Conservation (phyloP, 805 yeast species). For the Wickerhamiella sergipiensis region DNA sequence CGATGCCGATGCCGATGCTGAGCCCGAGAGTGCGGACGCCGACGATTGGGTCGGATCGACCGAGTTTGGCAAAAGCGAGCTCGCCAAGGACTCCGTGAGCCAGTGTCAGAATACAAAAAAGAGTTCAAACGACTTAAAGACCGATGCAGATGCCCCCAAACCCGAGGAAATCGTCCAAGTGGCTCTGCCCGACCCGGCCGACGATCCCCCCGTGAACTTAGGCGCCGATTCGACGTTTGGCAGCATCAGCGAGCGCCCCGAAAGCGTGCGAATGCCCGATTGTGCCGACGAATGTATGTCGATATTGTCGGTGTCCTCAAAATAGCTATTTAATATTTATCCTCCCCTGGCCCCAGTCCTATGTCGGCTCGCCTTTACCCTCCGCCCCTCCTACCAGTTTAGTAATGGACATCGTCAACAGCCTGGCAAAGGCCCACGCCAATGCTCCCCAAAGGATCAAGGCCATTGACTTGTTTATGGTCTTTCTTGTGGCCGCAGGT, state of each 20-base stretch:
- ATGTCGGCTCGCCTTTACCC: too few species aligned
- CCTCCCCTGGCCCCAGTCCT: too few species aligned
- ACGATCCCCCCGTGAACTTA: not conserved
- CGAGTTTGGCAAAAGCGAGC: not conserved
- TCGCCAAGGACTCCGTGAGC: too few species aligned
- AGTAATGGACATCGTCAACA: conserved; percentile 14
- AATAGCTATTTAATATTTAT: not conserved
- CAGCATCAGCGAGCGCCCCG: not conserved
- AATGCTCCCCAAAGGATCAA: conserved; percentile 26
- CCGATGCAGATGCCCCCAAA: not conserved
- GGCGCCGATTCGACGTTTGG: not conserved
- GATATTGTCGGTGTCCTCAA: not conserved
- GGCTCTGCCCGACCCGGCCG: not conserved
- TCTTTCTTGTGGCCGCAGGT: conserved; percentile 62
- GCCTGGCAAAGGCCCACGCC: conserved; percentile 17
- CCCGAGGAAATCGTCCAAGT: not conserved
- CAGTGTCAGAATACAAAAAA: too few species aligned
- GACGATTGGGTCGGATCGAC: not conserved
- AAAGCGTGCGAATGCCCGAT: not conserved
- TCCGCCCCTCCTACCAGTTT: too few species aligned
- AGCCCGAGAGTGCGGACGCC: too few species aligned
- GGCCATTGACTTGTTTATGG: conserved; percentile 66
- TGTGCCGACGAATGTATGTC: not conserved
- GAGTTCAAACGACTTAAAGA: too few species aligned
- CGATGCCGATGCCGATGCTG: too few species aligned